Evolutionary conservation across 768 basidiomycete species (phyloP), one percentile per base, ranked within the genome.

Genomic region (Lepiota subincarnata): DNA sequence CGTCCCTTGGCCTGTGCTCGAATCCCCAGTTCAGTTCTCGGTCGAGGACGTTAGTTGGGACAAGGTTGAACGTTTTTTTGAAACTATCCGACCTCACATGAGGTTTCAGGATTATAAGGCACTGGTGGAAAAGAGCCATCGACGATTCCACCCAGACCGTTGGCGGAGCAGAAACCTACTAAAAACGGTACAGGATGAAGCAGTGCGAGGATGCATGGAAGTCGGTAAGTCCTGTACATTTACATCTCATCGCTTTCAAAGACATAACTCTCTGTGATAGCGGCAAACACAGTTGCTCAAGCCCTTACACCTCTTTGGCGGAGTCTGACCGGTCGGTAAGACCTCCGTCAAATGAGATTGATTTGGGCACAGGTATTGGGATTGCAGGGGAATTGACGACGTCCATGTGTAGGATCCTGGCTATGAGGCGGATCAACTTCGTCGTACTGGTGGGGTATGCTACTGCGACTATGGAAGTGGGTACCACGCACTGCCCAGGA

Each of bases 71-170:
- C 70, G 70, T 18, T 92, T 92, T 66, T 92, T 91, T 61, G 66
- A 66, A 13, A 72, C 73, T 4, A 75, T 84, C 22, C 74, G 72
- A 59, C 55, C 58, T 14, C 73, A 77, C 40, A 76, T 89, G 75
- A 75, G 80, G 19, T 50, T 66, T 14, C 80, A 84, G 63, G 85
- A 87, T 45, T 90, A 80, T 68, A 82, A 78, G 61, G 65, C 64
- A 1, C 77, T 91, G 51, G 75, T 92, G 2, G 80, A 87, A 68
- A 82, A 81, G 61, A 86, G 84, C 59, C 80, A 89, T 60, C 76
- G 81, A 37, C 70, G 88, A 48, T 92, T 90, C 65, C 91, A 91
- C 59, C 87, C 88, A 1, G 89, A 92, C 66, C 71, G 86, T 55
- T 93, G 88, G 90, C 73, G 82, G 39, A 82, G 85, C 26, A 74